Evolutionary conservation across 2,329 filamentous ascomycete genomes (phyloP).

Genomic region (Botrytis fragariae): DNA sequence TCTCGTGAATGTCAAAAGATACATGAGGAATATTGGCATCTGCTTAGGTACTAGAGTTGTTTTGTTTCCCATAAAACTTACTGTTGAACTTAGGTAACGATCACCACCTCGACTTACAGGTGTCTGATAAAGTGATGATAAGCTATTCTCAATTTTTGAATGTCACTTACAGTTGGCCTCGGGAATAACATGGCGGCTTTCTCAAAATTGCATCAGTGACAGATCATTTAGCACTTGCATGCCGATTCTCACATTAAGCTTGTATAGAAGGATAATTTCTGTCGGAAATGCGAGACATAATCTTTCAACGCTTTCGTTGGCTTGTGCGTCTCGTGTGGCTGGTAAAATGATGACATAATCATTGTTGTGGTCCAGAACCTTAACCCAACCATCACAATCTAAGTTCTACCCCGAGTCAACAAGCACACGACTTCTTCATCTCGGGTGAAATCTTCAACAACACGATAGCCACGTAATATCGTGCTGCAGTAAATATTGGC

Average conservation of each 20-base stretch:
- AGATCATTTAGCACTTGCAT: not conserved
- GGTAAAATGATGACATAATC: not conserved
- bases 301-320: not conserved
- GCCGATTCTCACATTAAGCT: not conserved
- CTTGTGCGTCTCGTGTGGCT: not conserved
- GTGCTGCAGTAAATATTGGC: not conserved
- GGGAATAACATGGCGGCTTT: not conserved
- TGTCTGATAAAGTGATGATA: not conserved
- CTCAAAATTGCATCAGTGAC: not conserved
- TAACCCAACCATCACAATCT: not conserved
- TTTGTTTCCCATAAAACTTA: not conserved
- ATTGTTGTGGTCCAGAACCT: not conserved
- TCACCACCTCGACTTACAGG: not conserved
- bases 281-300: not conserved
- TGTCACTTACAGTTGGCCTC: not conserved
- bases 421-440: not conserved
- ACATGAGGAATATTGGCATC: not conserved
- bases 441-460: not conserved
- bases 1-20: not conserved
- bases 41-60: not conserved
- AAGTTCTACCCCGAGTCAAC: conserved; percentile 6
- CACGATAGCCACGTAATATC: not conserved
- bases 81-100: not conserved
- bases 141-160: not conserved
- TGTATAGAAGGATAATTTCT: not conserved